Percentiles rank a stretch among this genome's conserved stretches.
These are phyloP conservation scores for Mycena capillaripes DNA, from an alignment of 768 basidiomycete genomes.

Conservation along the genomic window DNA sequence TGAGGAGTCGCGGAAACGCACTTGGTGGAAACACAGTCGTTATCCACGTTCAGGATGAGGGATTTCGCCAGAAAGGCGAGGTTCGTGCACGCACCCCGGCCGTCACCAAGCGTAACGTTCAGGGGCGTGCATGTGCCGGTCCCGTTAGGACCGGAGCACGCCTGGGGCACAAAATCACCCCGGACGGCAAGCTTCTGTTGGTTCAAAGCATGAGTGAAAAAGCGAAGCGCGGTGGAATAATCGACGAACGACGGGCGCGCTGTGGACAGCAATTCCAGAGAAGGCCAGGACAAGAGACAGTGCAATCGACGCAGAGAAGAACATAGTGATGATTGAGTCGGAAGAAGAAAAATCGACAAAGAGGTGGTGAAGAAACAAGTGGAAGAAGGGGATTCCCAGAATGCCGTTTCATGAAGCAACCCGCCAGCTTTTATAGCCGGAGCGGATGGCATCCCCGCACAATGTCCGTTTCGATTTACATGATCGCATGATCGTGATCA, in stretches of 20 bases:
- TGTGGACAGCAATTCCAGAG: background rate
- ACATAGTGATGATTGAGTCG: background rate
- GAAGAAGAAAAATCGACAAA: background rate
- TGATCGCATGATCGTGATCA: too few relatives aligned
- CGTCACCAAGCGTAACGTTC: background rate
- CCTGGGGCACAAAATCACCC: background rate
- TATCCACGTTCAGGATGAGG: background rate
- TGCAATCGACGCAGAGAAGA: slow-evolving; percentile 9
- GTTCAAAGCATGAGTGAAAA: background rate
- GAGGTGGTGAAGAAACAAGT: background rate
- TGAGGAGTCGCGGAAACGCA: background rate
- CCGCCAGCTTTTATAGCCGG: too few relatives aligned
- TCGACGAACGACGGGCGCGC: background rate
- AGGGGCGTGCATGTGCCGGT: background rate
- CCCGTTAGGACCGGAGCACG: background rate
- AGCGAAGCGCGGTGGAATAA: background rate
- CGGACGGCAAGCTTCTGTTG: background rate
- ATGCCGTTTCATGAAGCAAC: background rate
- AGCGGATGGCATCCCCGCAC: too few relatives aligned
- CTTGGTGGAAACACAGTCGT: background rate
- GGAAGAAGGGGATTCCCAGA: background rate
- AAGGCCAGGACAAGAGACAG: background rate
- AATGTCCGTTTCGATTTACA: too few relatives aligned
- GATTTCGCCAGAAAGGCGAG: background rate
- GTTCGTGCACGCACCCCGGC: background rate